Conservation (phyloP, 768 basidiomycete genomes). For the Megacollybia marginata region DNA sequence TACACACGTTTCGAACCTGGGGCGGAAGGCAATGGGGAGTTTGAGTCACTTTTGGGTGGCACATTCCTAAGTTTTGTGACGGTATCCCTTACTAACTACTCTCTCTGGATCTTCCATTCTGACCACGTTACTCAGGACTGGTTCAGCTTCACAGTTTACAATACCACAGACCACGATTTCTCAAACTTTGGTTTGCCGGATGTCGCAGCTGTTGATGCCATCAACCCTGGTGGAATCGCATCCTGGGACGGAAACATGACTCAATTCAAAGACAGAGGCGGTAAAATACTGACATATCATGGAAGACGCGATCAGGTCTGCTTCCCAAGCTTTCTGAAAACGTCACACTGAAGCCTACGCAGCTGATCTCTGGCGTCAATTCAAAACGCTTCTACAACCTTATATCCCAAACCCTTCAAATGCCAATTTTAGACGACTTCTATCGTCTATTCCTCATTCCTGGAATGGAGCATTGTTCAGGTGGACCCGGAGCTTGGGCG, state of each 20-base stretch:
- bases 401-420: too few relatives aligned
- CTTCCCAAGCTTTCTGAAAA: too few relatives aligned
- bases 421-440: too few relatives aligned
- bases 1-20: constrained; percentile 12
- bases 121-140: constrained; percentile 1
- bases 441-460: too few relatives aligned
- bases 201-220: background rate
- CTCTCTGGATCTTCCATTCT: background rate
- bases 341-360: too few relatives aligned
- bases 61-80: background rate
- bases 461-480: too few relatives aligned
- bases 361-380: too few relatives aligned
- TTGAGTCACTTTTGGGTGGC: background rate
- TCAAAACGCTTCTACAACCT: too few relatives aligned
- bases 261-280: constrained; percentile 14
- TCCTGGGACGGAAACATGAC: constrained; percentile 12
- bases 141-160: constrained; percentile 7
- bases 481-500: too few relatives aligned
- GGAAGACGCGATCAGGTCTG: constrained; percentile 1
- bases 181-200: constrained; percentile 1
- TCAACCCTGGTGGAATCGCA: constrained; percentile 6
- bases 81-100: background rate
- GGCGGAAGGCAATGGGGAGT: background rate
- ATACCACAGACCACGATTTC: constrained; percentile 3
- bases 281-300: constrained; percentile 19